A percentile compares a stretch with the other conserved stretches of the same genome.
These are phyloP conservation scores for Tolypocladium capitatum DNA, from an alignment of 2,329 filamentous ascomycete genomes.

Conservation along the genomic window DNA sequence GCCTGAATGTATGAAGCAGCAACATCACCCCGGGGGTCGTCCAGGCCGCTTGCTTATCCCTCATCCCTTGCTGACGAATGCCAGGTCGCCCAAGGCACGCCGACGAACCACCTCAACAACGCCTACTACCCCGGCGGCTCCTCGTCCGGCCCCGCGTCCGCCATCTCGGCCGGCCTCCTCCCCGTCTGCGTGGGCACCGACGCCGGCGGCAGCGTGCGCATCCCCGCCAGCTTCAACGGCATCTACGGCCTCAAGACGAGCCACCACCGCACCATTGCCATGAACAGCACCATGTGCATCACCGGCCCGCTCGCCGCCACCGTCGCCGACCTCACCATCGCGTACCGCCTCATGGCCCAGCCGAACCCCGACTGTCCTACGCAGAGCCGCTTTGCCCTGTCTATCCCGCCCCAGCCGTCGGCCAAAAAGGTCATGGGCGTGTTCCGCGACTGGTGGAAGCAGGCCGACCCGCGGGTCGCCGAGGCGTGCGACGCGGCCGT, in stretches of 20 bases:
- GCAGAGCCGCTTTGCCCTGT: conserved; percentile 51
- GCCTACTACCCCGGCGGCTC: conserved; percentile 71
- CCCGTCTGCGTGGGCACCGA: conserved; percentile 67
- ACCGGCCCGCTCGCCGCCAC: conserved; percentile 64
- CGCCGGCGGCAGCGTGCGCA: conserved; percentile 61
- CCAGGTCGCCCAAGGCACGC: conserved; percentile 53
- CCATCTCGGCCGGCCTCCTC: conserved; percentile 55
- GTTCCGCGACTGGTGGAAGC: conserved; percentile 36
- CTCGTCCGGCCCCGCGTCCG: conserved; percentile 63
- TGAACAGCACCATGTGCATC: conserved; percentile 44
- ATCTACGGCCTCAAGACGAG: conserved; percentile 71
- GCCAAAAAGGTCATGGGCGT: conserved; percentile 57
- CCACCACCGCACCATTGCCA: conserved; percentile 53
- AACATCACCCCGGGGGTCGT: background rate
- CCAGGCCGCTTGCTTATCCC: background rate
- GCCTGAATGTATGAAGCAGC: conserved; percentile 49
- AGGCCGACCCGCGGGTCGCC: conserved; percentile 47
- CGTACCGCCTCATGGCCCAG: conserved; percentile 68
- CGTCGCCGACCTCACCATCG: conserved; percentile 63
- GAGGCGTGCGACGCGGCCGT: conserved; percentile 49
- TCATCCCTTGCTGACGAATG: conserved; percentile 22
- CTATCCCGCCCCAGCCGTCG: conserved; percentile 27
- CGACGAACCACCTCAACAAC: conserved; percentile 64
- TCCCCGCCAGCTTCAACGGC: conserved; percentile 65
- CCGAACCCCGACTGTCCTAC: conserved; percentile 51